Base-by-base conservation (phyloP, 2,329 filamentous ascomycete species). In the Pseudocercospora cruenta region DNA sequence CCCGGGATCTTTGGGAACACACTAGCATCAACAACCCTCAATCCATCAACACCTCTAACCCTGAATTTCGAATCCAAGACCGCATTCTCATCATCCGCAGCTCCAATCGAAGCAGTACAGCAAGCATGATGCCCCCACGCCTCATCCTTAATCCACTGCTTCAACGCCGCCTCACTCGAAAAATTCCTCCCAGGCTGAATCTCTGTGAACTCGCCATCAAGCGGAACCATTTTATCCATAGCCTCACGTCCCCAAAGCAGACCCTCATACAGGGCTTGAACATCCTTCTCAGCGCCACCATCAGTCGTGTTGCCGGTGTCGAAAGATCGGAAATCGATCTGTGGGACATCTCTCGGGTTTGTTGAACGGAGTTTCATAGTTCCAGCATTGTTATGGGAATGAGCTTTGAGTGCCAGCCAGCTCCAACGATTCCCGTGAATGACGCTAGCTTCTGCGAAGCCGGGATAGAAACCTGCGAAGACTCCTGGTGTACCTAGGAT, bases 1-100 rank as follows among this genome's bases (percentile, higher is more conserved):
- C 86, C 86, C 1, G 85, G 85, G 60, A 85, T 86, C 62, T 80
- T 80, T 0, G 86, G 85, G 65, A 86, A 90, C 0, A 85, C 81
- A 28, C 82, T 84, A 0, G 86, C 87, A 77, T 90, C 88, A 0
- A 90, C 88, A 3, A 90, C 87, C 24, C 88, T 79, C 59, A 90
- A 73, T 0, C 84, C 83, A 0, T 80, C 75, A 0, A 87, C 83
- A 0, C 86, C 86, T 9, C 84, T 79, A 0, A 90, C 87, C 12
- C 82, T 79, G 73, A 90, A 88, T 60, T 84, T 77, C 0, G 80
- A 80, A 72, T 89, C 85, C 58, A 89, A 73, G 1, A 88, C 86
- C 9, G 85, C 85, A 72, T 82, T 82, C 1, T 80, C 75, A 71
- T 90, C 85, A 9, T 78, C 79, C 28, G 84, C 82, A 0, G 79